Conservation (phyloP, 805 yeast genomes). For the Ogataea methylovora region DNA sequence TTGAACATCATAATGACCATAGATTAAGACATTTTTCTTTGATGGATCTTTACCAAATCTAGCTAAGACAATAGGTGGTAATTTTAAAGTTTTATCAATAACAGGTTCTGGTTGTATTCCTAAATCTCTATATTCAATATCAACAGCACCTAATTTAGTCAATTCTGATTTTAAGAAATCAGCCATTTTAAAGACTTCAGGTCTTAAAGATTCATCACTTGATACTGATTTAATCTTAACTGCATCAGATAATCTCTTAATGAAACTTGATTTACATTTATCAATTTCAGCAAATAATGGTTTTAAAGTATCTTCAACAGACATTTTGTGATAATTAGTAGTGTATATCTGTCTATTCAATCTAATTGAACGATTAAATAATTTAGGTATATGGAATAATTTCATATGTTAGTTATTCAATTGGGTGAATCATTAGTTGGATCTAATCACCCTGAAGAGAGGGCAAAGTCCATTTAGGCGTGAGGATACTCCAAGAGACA, state of each 20-base stretch:
- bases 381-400: no score
- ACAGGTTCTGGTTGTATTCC: slow-evolving; percentile 94
- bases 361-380: no score
- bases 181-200: slow-evolving; percentile 86
- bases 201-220: slow-evolving; percentile 81
- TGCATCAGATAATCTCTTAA: slow-evolving; percentile 69
- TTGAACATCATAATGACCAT: slow-evolving; percentile 98
- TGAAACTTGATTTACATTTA: slow-evolving; percentile 67
- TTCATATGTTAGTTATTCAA: no score
- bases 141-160: slow-evolving; percentile 66
- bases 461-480: no score
- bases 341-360: no score
- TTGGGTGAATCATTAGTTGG: no score
- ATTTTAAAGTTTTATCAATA: slow-evolving; percentile 50
- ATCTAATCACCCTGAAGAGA: no score
- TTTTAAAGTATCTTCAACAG: slow-evolving; percentile 20
- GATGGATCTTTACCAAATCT: slow-evolving; percentile 74
- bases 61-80: slow-evolving; percentile 95
- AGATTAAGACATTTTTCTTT: slow-evolving; percentile 84
- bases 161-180: slow-evolving; percentile 70
- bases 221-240: slow-evolving; percentile 94
- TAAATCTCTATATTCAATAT: slow-evolving; percentile 72
- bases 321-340: slow-evolving; percentile 8
- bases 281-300: slow-evolving; percentile 55
- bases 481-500: no score